phyloP scores from a whole-genome alignment of 2,329 filamentous ascomycete species.

The Beauveria australis region DNA sequence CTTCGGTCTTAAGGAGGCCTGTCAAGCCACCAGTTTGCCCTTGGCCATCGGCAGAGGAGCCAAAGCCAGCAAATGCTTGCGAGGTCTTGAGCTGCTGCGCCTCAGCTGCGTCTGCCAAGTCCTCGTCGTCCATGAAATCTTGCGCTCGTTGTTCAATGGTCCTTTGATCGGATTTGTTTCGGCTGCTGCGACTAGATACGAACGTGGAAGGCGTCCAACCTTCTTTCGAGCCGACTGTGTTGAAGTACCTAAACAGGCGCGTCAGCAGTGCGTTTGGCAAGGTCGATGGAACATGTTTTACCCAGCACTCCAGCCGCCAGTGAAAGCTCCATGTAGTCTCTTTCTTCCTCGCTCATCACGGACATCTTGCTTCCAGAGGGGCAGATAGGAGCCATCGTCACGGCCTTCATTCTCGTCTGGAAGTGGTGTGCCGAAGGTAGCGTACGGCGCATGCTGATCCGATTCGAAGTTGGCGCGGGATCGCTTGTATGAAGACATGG shows the following conservation, averaged over 20 bases:
- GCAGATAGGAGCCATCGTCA: slow-evolving; percentile 87
- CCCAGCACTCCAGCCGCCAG: slow-evolving; percentile 93
- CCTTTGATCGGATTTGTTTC: slow-evolving; percentile 53
- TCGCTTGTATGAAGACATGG: slow-evolving; percentile 64
- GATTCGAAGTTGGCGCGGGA: slow-evolving; percentile 71
- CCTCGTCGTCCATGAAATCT: slow-evolving; percentile 98
- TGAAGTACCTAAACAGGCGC: slow-evolving; percentile 67
- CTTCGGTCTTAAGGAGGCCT: slow-evolving; percentile 62
- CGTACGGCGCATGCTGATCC: slow-evolving; percentile 66
- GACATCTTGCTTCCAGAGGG: slow-evolving; percentile 97
- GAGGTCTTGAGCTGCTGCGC: slow-evolving; percentile 65
- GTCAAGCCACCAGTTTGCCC: slow-evolving; percentile 40
- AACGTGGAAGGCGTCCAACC: slow-evolving; percentile 93
- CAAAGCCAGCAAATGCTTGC: slow-evolving; percentile 67
- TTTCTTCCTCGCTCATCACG: slow-evolving; percentile 86
- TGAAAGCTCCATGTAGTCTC: slow-evolving; percentile 91
- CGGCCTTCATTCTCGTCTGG: slow-evolving; percentile 70
- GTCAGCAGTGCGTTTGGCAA: not conserved
- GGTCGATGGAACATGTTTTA: slow-evolving; percentile 35
- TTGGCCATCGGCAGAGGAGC: slow-evolving; percentile 52
- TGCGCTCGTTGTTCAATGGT: slow-evolving; percentile 55
- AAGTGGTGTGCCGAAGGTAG: slow-evolving; percentile 75
- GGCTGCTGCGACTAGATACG: slow-evolving; percentile 77
- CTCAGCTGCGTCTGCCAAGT: slow-evolving; percentile 79
- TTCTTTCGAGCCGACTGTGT: slow-evolving; percentile 96